Base-by-base conservation (phyloP, 257 asterid genomes). In the Solanum megistacrolobum region DNA sequence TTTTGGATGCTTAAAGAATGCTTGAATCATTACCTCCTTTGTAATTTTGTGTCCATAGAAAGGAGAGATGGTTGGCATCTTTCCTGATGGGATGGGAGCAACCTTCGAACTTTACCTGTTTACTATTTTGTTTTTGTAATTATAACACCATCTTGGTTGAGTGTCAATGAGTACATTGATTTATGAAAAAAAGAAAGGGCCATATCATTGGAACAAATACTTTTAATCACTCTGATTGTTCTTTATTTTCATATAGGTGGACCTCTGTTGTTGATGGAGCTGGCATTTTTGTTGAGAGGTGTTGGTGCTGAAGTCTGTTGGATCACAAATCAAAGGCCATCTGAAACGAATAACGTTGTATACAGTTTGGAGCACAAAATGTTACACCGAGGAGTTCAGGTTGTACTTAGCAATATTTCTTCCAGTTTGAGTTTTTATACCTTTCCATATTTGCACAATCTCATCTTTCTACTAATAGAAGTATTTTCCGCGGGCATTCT, bases 291-390 rank as follows among this genome's bases (percentile, higher is more conserved):
- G 25, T 58, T 46, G 69, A 52, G 79, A 58, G 34, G 85, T 31
- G 73, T 87, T 87, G 41, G 86, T 58, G 84, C 88, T 86, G 60
- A 86, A 46, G 88, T 86, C 58, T 87, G 83, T 48, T 52, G 73
- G 89, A 32, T 68, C 87, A 76, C 89, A 32, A 39, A 55, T 72
- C 74, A 81, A 87, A 79, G 87, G 35, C 88, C 88, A 86, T 25
- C 88, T 72, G 84, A 86, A 52, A 65, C 73, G 38, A 73, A 84
- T 25, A 88, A 60, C 43, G 74, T 89, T 7, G 41, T 91, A 41
- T 89, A 91, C 84, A 91, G 90, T 88, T 86, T 91, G 91, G 92
- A 91, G 83, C 91, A 87, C 84, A 91, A 46, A 83, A 71, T 68
- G 86, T 65, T 86, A 55, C 84, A 86, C 38, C 88, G 88, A 73